phyloP scores from a whole-genome alignment of 495 filamentous ascomycete genomes.

The Beverwykella pulmonaria region DNA sequence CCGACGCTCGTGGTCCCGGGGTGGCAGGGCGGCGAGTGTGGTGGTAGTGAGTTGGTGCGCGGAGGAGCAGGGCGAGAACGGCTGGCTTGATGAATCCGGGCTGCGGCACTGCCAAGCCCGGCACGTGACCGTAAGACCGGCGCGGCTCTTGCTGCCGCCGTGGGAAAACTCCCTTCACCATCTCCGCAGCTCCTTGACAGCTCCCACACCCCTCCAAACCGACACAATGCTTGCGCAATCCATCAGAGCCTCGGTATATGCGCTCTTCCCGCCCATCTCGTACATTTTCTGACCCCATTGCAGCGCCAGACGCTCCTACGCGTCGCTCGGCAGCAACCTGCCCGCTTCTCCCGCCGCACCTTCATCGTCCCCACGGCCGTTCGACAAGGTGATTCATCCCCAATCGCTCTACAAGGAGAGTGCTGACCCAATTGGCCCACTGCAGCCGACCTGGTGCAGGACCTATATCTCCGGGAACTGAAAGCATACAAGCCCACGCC shows the following conservation, averaged over 20 bases:
- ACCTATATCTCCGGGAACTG: slow-evolving; percentile 93
- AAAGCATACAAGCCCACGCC: slow-evolving; percentile 86
- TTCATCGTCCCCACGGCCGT: slow-evolving; percentile 77
- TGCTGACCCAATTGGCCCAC: slow-evolving; percentile 25
- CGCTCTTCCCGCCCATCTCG: not conserved
- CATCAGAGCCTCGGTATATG: slow-evolving; percentile 49
- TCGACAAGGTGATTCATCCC: slow-evolving; percentile 65
- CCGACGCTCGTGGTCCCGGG: slow-evolving; percentile 10
- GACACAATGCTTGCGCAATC: slow-evolving; percentile 48
- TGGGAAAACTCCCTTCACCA: slow-evolving; percentile 19
- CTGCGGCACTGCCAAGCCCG: not conserved
- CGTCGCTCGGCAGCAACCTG: slow-evolving; percentile 69
- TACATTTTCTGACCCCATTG: slow-evolving; percentile 34
- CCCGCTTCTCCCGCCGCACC: slow-evolving; percentile 67
- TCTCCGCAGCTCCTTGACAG: slow-evolving; percentile 28
- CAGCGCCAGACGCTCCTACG: slow-evolving; percentile 84
- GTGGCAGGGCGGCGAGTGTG: not conserved
- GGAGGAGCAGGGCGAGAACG: not conserved
- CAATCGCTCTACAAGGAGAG: slow-evolving; percentile 10
- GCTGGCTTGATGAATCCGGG: slow-evolving; percentile 3
- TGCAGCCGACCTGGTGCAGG: slow-evolving; percentile 90
- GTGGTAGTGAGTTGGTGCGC: slow-evolving; percentile 16
- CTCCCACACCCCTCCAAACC: slow-evolving; percentile 23
- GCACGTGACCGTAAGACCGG: not conserved
- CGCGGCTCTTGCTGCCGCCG: slow-evolving; percentile 5